Evolutionary conservation across 164 flowering plant genomes (phyloP).

Genomic region (Kingdonia uniflora): DNA sequence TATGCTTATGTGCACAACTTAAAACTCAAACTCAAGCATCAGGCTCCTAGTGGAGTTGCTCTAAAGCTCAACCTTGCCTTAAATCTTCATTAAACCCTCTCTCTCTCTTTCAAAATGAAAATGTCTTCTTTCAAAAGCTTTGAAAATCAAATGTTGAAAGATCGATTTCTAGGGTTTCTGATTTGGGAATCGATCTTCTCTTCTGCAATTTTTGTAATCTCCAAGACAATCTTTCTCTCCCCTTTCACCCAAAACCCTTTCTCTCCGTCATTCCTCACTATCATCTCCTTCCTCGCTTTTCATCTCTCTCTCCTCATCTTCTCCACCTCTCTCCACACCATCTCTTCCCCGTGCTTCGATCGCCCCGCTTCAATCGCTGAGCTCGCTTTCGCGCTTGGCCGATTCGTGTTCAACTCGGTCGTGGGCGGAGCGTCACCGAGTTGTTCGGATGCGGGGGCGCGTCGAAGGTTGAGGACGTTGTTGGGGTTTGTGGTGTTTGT

Average conservation of each 20-base stretch:
- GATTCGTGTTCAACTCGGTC: conserved; percentile 23
- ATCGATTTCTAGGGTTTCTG: conserved; percentile 54
- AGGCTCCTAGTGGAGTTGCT: too few species aligned
- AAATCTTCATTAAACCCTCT: too few species aligned
- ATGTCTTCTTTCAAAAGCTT: conserved; percentile 7
- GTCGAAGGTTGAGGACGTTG: conserved; percentile 10
- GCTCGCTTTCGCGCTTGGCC: conserved; percentile 25
- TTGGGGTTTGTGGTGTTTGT: conserved; percentile 26
- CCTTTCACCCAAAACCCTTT: conserved; percentile 13
- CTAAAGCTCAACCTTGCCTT: too few species aligned
- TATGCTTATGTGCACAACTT: too few species aligned
- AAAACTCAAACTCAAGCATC: too few species aligned
- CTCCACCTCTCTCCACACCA: conserved; percentile 16
- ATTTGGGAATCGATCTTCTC: conserved; percentile 64
- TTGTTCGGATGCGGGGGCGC: neutral
- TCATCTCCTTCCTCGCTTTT: conserved; percentile 13
- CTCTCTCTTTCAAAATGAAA: conserved; percentile 1
- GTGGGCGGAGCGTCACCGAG: conserved; percentile 4
- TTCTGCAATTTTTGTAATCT: conserved; percentile 29
- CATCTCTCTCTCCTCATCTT: conserved; percentile 19
- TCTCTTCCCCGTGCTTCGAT: conserved; percentile 30
- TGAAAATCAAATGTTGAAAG: conserved; percentile 28
- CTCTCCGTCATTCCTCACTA: conserved; percentile 10
- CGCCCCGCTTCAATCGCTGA: conserved; percentile 30
- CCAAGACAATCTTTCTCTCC: conserved; percentile 22